phyloP scores from a whole-genome alignment of 148 eudicot genomes.

The Cornus controversa region DNA sequence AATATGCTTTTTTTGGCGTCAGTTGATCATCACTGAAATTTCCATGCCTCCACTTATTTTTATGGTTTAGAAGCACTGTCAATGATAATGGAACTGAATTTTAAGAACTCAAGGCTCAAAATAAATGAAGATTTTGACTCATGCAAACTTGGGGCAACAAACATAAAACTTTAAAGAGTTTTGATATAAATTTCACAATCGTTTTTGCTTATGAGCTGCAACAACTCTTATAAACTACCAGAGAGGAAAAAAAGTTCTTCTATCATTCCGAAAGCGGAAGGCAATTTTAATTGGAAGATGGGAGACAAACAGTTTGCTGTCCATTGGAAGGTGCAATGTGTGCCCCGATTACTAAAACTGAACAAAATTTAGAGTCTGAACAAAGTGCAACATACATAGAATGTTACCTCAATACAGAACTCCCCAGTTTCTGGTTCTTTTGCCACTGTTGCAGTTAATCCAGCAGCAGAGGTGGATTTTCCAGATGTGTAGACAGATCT shows the following conservation, averaged over 20 bases:
- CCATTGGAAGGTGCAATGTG: not conserved
- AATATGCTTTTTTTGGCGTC: not conserved
- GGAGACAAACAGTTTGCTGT: not conserved
- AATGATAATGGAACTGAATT: not conserved
- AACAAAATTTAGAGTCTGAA: not conserved
- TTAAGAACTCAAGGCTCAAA: not conserved
- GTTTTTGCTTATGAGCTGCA: no score
- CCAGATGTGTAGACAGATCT: slow-evolving; percentile 99
- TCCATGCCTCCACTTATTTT: not conserved
- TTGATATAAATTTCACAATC: no score
- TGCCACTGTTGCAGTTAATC: slow-evolving; percentile 98
- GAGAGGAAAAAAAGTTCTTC: not conserved
- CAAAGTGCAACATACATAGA: not conserved
- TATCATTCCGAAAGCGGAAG: not conserved
- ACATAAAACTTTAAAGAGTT: no score
- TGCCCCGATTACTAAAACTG: not conserved
- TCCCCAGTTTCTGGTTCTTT: slow-evolving; percentile 99
- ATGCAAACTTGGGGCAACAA: not conserved
- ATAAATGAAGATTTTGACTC: not conserved
- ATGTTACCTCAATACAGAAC: slow-evolving; percentile 93
- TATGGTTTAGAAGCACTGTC: not conserved
- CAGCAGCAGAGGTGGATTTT: slow-evolving; percentile 98
- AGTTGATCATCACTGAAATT: not conserved
- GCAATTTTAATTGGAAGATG: not conserved
- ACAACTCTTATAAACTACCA: not conserved